phyloP scores from a whole-genome alignment of 805 yeast genomes.

The Cyberlindnera xylosilytica region DNA sequence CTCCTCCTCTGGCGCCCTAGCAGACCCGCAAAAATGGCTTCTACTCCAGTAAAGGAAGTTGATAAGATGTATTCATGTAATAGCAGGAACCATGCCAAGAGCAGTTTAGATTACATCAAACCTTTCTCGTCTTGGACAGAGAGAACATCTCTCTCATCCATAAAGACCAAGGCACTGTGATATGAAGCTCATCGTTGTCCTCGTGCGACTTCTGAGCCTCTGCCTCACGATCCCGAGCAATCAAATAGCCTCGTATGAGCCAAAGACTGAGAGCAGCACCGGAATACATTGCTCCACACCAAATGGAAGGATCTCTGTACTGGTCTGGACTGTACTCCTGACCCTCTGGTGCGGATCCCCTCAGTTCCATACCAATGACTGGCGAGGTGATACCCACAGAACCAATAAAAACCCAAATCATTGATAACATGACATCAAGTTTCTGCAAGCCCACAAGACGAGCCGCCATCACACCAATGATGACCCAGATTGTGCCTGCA shows the following conservation, averaged over 20 bases:
- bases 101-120: too few relatives aligned
- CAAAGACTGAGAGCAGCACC: conserved; percentile 41
- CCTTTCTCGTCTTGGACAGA: too few relatives aligned
- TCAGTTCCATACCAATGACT: conserved; percentile 55
- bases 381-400: conserved; percentile 54
- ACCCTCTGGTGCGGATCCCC: conserved; percentile 30
- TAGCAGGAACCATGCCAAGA: too few relatives aligned
- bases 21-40: too few relatives aligned
- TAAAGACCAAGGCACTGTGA: conserved; percentile 17
- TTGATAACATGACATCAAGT: conserved; percentile 45
- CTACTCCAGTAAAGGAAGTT: too few relatives aligned
- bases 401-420: conserved; percentile 54
- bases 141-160: too few relatives aligned
- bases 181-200: conserved; percentile 28
- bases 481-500: conserved; percentile 63
- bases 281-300: conserved; percentile 54
- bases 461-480: conserved; percentile 48
- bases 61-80: too few relatives aligned
- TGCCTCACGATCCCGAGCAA: conserved; percentile 43
- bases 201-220: conserved; percentile 23
- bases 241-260: conserved; percentile 51
- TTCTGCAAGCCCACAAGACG: conserved; percentile 54
- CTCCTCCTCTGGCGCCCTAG: too few relatives aligned
- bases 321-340: conserved; percentile 38
- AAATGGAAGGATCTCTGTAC: conserved; percentile 52